Percentiles rank a stretch among this genome's conserved stretches.
These are phyloP conservation scores for Colletotrichum tanaceti DNA, from an alignment of 2,329 filamentous ascomycete species.

Conservation along the genomic window DNA sequence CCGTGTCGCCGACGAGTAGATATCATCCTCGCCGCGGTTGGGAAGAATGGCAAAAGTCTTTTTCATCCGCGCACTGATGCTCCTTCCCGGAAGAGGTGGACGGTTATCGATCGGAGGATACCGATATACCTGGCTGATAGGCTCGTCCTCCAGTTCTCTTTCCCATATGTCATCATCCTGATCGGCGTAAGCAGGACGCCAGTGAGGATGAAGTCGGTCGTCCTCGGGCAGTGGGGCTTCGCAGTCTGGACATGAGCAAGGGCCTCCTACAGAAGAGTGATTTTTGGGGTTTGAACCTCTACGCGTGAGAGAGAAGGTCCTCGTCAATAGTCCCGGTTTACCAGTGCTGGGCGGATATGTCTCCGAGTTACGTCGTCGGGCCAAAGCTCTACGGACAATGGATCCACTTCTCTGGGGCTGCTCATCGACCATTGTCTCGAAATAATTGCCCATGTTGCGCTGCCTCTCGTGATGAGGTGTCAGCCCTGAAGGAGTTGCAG, in stretches of 20 bases:
- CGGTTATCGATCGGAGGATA: constrained; percentile 64
- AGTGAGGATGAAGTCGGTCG: constrained; percentile 69
- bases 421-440: constrained; percentile 57
- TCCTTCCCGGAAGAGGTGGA: constrained; percentile 57
- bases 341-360: constrained; percentile 53
- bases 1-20: constrained; percentile 45
- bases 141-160: constrained; percentile 49
- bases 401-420: constrained; percentile 61
- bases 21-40: constrained; percentile 55
- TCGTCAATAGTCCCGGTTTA: constrained; percentile 58
- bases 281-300: constrained; percentile 45
- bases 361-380: constrained; percentile 60
- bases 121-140: constrained; percentile 55
- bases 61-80: constrained; percentile 65
- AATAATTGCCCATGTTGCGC: constrained; percentile 65
- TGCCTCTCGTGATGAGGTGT: constrained; percentile 67
- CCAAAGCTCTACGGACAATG: constrained; percentile 65
- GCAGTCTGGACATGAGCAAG: constrained; percentile 57
- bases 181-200: constrained; percentile 65
- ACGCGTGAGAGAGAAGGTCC: constrained; percentile 66
- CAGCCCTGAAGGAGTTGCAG: constrained; percentile 70
- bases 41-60: constrained; percentile 72
- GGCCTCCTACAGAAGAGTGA: constrained; percentile 46
- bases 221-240: constrained; percentile 63
- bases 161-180: constrained; percentile 50